Evolutionary conservation across 768 basidiomycete species (phyloP), one percentile per base, ranked within the genome.

Genomic region (Pleurotus giganteus): DNA sequence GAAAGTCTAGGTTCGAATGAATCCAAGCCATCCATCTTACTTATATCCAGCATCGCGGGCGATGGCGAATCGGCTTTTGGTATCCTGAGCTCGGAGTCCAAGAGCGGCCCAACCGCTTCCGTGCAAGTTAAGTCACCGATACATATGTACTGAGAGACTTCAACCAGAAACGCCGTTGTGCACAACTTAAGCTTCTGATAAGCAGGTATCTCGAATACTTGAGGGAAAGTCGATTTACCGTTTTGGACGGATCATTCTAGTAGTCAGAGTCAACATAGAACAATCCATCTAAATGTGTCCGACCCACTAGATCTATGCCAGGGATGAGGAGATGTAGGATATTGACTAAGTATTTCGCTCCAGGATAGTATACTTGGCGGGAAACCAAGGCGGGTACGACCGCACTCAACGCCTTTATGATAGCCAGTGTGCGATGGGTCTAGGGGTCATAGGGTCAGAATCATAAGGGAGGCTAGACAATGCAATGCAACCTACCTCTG

Each of bases 371-470:
- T 11, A 91, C 80, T 17, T 85, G 74, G 2, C 92, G 81, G 34
- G 85, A 89, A n/a, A 89, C 82, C 34, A 96, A 77, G 3, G 91
- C 84, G 21, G 88, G 86, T 7, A 87, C 85, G n/a, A 91, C 74
- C 37, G 89, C 88, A 27, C 88, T 85, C 6, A 94, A 76, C 2
- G 90, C 90, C 58, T 91, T 91, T 66, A 94, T 92, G 24, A 91
- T 85, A 7, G 93, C 86, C 42, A 88, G 80, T 0, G 91, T 94
- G 46, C 93, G 77, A 59, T 93, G 87, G 0, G 92, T 94, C 87
- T 91, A 58, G 2, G 44, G 39, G 60, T 21, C 26, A 52, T 51
- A 43, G 55, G 52, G 54, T 23, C 21, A 29, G 56, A 17, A 37
- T 29, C 26, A 7, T 34, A 59, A 27, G 19, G 19, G 52, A 24